Evolutionary conservation across 768 basidiomycete genomes (phyloP).

Genomic region (Cyathus striatus): DNA sequence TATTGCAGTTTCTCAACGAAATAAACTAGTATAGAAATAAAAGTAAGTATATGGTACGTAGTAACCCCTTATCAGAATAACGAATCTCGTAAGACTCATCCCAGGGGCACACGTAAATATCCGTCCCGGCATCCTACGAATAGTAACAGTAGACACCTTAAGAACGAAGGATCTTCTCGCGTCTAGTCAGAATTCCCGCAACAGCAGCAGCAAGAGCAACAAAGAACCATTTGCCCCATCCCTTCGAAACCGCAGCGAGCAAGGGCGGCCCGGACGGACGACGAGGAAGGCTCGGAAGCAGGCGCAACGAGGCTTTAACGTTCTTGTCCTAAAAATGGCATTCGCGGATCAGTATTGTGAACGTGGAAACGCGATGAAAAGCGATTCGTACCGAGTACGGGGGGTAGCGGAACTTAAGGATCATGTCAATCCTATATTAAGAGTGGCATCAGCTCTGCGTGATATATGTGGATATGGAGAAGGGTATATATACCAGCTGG

Average conservation of each 20-base stretch:
- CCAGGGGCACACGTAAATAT: too few species aligned
- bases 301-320: slow-evolving; percentile 18
- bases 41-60: too few species aligned
- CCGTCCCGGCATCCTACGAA: too few species aligned
- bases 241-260: slow-evolving; percentile 12
- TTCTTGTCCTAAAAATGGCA: slow-evolving; percentile 22
- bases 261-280: slow-evolving; percentile 33
- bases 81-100: too few species aligned
- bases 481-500: slow-evolving; percentile 46
- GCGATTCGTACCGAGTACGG: slow-evolving; percentile 42
- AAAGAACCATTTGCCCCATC: slow-evolving; percentile 45
- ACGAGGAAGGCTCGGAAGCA: slow-evolving; percentile 32
- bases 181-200: slow-evolving; percentile 37
- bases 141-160: too few species aligned
- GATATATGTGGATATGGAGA: not conserved
- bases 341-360: too few species aligned
- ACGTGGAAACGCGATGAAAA: not conserved
- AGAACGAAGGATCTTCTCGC: slow-evolving; percentile 29
- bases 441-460: slow-evolving; percentile 24
- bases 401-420: slow-evolving; percentile 53
- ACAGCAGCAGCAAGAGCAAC: slow-evolving; percentile 38
- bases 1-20: too few species aligned
- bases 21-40: too few species aligned
- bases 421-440: slow-evolving; percentile 38
- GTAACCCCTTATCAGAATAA: too few species aligned